Conservation (phyloP, 2,329 filamentous ascomycete genomes). For the Fusarium subtropicale region DNA sequence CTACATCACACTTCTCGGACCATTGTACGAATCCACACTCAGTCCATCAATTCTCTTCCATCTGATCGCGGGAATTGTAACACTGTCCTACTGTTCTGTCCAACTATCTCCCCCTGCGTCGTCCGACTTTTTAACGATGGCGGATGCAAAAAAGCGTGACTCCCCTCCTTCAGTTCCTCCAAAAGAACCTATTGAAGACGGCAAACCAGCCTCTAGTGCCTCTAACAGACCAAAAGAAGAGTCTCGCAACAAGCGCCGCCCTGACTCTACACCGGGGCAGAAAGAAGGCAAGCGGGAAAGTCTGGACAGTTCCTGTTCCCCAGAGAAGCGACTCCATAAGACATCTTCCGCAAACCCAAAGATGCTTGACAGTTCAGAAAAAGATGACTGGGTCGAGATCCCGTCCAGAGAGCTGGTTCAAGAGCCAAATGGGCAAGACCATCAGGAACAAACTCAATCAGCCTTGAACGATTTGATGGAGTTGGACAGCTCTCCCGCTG, state of each 20-base stretch:
- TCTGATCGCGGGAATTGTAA: not conserved
- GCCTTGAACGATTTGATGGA: slow-evolving; percentile 21
- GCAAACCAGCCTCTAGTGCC: not conserved
- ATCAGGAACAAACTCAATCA: slow-evolving; percentile 1
- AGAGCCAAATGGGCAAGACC: slow-evolving; percentile 9
- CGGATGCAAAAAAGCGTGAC: slow-evolving; percentile 14
- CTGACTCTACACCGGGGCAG: not conserved
- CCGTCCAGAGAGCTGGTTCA: slow-evolving; percentile 10
- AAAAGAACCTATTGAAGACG: slow-evolving; percentile 27
- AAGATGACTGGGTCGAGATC: slow-evolving; percentile 1
- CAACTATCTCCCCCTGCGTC: not conserved
- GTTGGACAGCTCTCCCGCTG: slow-evolving; percentile 11
- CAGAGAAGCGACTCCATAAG: slow-evolving; percentile 32
- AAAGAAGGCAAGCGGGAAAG: slow-evolving; percentile 17
- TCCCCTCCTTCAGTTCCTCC: slow-evolving; percentile 30
- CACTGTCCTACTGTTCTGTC: slow-evolving; percentile 1
- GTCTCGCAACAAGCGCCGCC: not conserved
- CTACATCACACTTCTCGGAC: not conserved
- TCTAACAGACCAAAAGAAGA: slow-evolving; percentile 1
- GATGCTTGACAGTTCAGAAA: slow-evolving; percentile 23
- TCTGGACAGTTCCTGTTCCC: slow-evolving; percentile 23
- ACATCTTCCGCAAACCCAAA: slow-evolving; percentile 13
- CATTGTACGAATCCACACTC: not conserved
- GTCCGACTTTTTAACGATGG: slow-evolving; percentile 14
- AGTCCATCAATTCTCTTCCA: not conserved